Evolutionary conservation across 2,329 filamentous ascomycete species (phyloP).

Genomic region (Fusarium chlamydosporum): DNA sequence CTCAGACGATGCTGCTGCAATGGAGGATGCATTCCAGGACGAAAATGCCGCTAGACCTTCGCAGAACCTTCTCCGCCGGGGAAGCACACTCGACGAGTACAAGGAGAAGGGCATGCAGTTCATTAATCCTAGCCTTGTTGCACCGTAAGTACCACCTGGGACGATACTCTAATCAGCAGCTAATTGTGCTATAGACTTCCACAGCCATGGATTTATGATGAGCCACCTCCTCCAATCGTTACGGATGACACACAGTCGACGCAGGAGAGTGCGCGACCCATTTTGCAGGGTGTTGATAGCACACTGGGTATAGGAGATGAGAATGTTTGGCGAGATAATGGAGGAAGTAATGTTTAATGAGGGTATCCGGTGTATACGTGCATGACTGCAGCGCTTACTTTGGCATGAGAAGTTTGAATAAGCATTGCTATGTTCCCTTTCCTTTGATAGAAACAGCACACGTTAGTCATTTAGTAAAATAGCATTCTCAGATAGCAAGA

Average conservation of each 20-base stretch:
- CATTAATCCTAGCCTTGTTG: slow-evolving; percentile 80
- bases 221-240: slow-evolving; percentile 62
- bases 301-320: slow-evolving; percentile 58
- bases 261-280: slow-evolving; percentile 45
- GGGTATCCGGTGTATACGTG: slow-evolving; percentile 6
- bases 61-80: slow-evolving; percentile 62
- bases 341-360: slow-evolving; percentile 45
- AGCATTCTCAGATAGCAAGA: neutral
- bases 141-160: slow-evolving; percentile 67
- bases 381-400: slow-evolving; percentile 31
- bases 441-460: slow-evolving; percentile 7
- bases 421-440: slow-evolving; percentile 6
- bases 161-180: slow-evolving; percentile 20
- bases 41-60: slow-evolving; percentile 57
- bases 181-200: slow-evolving; percentile 66
- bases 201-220: slow-evolving; percentile 77
- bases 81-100: slow-evolving; percentile 79
- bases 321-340: slow-evolving; percentile 57
- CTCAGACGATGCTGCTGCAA: slow-evolving; percentile 53
- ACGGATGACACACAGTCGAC: slow-evolving; percentile 50
- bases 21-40: slow-evolving; percentile 58
- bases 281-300: slow-evolving; percentile 55
- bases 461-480: neutral
- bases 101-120: slow-evolving; percentile 78
- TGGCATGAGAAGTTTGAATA: slow-evolving; percentile 16